phyloP scores from a whole-genome alignment of 208 protist genomes.

The Tritrichomonas musculus region DNA sequence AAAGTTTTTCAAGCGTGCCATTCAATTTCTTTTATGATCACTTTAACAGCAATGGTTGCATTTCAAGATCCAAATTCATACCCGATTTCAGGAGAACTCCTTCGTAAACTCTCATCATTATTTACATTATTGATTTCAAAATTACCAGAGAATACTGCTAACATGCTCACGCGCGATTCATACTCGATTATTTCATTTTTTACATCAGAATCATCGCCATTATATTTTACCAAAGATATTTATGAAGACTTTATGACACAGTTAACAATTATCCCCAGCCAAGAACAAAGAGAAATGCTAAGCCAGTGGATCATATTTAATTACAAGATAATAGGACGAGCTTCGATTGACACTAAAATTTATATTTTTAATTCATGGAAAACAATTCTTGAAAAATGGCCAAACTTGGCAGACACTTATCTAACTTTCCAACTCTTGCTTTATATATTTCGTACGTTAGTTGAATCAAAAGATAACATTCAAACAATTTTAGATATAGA shows the following conservation, averaged over 20 bases:
- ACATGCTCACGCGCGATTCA: background rate
- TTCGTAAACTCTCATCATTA: background rate
- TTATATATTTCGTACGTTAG: background rate
- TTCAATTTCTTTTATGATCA: background rate
- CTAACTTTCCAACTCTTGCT: background rate
- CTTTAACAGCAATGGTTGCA: background rate
- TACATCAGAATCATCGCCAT: background rate
- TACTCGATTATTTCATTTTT: background rate
- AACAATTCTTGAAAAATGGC: background rate
- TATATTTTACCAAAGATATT: background rate
- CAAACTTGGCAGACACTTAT: background rate
- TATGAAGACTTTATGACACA: background rate
- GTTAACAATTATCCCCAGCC: background rate
- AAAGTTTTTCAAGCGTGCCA: conserved; percentile 11
- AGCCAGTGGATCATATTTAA: background rate
- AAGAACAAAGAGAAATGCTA: background rate
- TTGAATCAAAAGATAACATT: background rate
- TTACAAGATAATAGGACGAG: background rate
- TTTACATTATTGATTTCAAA: background rate
- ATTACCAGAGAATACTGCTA: background rate
- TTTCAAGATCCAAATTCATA: background rate
- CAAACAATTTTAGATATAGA: background rate
- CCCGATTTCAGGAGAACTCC: background rate
- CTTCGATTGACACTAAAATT: background rate
- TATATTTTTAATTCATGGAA: background rate